These are phyloP conservation scores for Xylariaceae sp. DNA, from an alignment of 2,329 filamentous ascomycete genomes.

Conservation along the genomic window DNA sequence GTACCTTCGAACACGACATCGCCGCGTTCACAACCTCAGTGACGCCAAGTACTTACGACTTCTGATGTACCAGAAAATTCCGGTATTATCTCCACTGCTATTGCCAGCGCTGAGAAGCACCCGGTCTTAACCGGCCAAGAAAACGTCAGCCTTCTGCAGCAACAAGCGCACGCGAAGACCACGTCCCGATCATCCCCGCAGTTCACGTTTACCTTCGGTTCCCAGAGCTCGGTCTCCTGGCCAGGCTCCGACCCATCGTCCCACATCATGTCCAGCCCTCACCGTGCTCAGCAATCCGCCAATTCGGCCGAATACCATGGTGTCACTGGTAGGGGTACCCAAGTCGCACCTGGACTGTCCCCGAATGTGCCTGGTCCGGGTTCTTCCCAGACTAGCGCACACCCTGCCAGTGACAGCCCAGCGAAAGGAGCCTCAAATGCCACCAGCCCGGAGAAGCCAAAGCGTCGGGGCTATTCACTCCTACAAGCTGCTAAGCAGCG, in stretches of 20 bases:
- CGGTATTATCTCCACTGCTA: conserved; percentile 88
- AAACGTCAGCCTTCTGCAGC: conserved; percentile 71
- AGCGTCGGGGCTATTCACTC: conserved; percentile 66
- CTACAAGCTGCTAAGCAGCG: conserved; percentile 70
- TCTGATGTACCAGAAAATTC: conserved; percentile 41
- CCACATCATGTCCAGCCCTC: conserved; percentile 31
- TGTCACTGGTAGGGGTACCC: conserved; percentile 13
- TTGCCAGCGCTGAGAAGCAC: conserved; percentile 76
- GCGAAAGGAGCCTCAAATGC: conserved; percentile 37
- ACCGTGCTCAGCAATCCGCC: conserved; percentile 23
- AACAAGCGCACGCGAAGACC: conserved; percentile 56
- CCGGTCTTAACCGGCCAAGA: conserved; percentile 63
- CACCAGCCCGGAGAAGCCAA: conserved; percentile 52
- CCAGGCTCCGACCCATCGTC: conserved; percentile 48
- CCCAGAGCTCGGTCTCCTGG: conserved; percentile 76
- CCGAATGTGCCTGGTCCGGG: conserved; percentile 15
- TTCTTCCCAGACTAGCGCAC: conserved; percentile 15
- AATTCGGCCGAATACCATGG: conserved; percentile 19
- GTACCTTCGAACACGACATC: neutral
- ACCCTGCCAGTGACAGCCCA: conserved; percentile 29
- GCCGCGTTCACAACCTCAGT: neutral
- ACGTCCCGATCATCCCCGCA: conserved; percentile 68
- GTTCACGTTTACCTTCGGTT: conserved; percentile 95
- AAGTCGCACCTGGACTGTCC: conserved; percentile 18
- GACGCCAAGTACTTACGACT: conserved; percentile 19